These are phyloP conservation scores for Silene coronaria DNA, from an alignment of 179 eudicot genomes.

Conservation along the genomic window DNA sequence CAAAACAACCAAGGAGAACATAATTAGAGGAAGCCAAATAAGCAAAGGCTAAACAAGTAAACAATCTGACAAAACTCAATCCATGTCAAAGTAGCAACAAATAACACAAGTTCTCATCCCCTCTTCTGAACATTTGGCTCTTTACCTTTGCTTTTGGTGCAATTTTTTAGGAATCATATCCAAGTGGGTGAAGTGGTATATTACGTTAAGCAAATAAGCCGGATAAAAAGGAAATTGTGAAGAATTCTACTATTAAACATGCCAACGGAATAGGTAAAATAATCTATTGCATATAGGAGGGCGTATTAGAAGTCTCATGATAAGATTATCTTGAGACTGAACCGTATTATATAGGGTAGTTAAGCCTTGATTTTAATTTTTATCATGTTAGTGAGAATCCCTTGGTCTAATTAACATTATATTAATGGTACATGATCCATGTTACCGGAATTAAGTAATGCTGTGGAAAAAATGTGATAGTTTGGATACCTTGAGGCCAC, in stretches of 20 bases:
- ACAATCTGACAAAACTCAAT: not conserved
- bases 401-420: not conserved
- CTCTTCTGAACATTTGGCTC: too few relatives aligned
- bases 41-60: not conserved
- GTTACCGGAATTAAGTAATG: not conserved
- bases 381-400: not conserved
- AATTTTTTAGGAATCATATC: too few relatives aligned
- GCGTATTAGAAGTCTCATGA: too few relatives aligned
- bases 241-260: too few relatives aligned
- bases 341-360: not conserved
- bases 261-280: too few relatives aligned
- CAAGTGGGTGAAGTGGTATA: too few relatives aligned
- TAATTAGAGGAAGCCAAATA: not conserved
- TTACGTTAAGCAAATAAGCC: too few relatives aligned
- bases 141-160: too few relatives aligned
- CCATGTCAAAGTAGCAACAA: not conserved
- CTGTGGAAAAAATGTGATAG: not conserved
- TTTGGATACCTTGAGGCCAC: constrained; percentile 65
- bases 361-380: not conserved
- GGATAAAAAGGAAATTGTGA: too few relatives aligned
- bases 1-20: not conserved
- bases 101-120: not conserved
- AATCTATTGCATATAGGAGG: too few relatives aligned
- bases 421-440: not conserved
- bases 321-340: too few relatives aligned